Conservation (phyloP, 225 moss, liverwort and hornwort genomes). For the Lunularia cruciata region DNA sequence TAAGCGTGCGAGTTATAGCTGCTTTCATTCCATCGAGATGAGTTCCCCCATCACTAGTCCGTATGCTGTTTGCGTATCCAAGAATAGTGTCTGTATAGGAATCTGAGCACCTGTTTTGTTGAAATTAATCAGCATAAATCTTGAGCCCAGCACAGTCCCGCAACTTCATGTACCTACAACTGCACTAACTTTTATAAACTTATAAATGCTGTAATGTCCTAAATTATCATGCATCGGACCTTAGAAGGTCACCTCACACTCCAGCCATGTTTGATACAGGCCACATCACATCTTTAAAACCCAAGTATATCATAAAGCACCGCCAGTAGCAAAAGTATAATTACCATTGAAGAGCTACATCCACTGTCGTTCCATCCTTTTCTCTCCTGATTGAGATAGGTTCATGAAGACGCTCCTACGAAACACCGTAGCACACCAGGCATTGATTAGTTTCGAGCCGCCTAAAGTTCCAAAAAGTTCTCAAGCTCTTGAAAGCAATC, state of each 20-base stretch:
- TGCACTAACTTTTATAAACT: not conserved
- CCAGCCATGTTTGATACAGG: not conserved
- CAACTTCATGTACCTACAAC: not conserved
- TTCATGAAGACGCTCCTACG: conserved; percentile 77
- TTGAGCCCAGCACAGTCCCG: not conserved
- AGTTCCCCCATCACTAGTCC: conserved; percentile 97
- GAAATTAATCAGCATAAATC: not conserved
- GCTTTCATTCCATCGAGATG: conserved; percentile 97
- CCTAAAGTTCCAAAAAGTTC: no score
- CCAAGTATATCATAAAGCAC: not conserved
- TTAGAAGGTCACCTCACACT: not conserved
- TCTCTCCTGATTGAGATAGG: conserved; percentile 89
- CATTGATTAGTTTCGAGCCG: no score
- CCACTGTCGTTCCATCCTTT: conserved; percentile 75
- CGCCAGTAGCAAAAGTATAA: not conserved
- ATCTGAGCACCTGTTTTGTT: conserved; percentile 71
- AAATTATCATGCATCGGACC: not conserved
- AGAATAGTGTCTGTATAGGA: conserved; percentile 90
- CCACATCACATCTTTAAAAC: not conserved
- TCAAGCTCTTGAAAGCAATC: no score
- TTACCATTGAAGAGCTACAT: conserved; percentile 95
- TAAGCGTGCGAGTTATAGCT: conserved; percentile 88
- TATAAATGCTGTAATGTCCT: no score
- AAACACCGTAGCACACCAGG: not conserved
- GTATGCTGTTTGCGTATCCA: conserved; percentile 98